Evolutionary conservation across 2,329 filamentous ascomycete genomes (phyloP).

Genomic region (Aspergillus melleus): DNA sequence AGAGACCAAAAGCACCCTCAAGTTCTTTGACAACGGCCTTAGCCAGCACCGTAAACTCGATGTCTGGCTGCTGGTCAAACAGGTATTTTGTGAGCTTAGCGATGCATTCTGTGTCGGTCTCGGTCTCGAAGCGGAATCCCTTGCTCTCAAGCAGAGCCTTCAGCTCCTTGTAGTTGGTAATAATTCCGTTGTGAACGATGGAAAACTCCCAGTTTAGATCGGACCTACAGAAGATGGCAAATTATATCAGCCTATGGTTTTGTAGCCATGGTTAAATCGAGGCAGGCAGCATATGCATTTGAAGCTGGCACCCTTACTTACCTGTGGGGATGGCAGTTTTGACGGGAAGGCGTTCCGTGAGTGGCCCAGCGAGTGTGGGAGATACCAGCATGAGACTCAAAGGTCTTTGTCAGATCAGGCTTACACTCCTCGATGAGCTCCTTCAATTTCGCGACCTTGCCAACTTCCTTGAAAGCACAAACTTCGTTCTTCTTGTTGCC

Average conservation of each 20-base stretch:
- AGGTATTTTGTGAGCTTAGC: constrained; percentile 99
- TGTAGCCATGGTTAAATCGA: background rate
- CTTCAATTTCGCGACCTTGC: constrained; percentile 97
- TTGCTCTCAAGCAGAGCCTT: constrained; percentile 90
- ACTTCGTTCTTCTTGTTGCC: constrained; percentile 99
- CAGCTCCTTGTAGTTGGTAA: constrained; percentile 99
- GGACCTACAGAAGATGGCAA: constrained; percentile 58
- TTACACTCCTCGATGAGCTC: constrained; percentile 82
- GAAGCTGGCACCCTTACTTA: constrained; percentile 50
- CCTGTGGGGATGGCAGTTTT: constrained; percentile 99
- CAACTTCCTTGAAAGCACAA: constrained; percentile 96
- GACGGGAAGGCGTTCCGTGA: constrained; percentile 86
- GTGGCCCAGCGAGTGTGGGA: constrained; percentile 99
- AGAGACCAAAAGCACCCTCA: constrained; percentile 92
- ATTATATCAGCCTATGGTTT: background rate
- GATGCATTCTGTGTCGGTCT: constrained; percentile 99
- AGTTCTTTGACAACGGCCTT: constrained; percentile 99
- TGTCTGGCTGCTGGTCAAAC: constrained; percentile 87
- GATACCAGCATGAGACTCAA: constrained; percentile 97
- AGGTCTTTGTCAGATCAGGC: constrained; percentile 85
- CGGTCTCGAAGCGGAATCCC: constrained; percentile 98
- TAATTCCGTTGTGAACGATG: constrained; percentile 99
- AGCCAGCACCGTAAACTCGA: constrained; percentile 93
- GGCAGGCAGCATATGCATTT: background rate
- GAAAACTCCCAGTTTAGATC: constrained; percentile 95